phyloP scores from a whole-genome alignment of 306 rosid genomes.

The Lathyrus aphaca region DNA sequence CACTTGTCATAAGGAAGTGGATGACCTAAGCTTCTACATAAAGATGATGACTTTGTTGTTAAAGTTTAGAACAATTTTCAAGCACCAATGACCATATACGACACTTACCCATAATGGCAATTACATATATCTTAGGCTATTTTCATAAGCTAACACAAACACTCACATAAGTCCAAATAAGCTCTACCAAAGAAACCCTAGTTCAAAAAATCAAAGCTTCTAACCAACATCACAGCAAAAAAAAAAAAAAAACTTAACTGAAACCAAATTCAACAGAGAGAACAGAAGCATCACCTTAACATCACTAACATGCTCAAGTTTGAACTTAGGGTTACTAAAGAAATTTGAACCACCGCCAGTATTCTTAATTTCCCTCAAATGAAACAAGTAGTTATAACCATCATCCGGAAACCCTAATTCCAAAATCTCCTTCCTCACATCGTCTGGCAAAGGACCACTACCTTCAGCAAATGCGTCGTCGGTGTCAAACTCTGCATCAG shows the following conservation, averaged over 20 bases:
- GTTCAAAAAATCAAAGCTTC: background rate
- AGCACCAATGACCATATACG: too few species aligned
- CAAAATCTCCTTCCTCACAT: constrained; percentile 70
- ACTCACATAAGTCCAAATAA: background rate
- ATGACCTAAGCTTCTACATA: too few species aligned
- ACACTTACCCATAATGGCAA: too few species aligned
- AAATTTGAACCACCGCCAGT: constrained; percentile 78
- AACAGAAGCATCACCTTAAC: constrained; percentile 63
- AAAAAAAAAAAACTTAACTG: background rate
- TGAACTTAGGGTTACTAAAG: constrained; percentile 73
- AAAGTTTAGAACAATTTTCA: too few species aligned
- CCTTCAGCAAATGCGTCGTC: background rate
- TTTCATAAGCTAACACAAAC: background rate
- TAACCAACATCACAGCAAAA: background rate
- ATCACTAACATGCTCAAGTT: constrained; percentile 60
- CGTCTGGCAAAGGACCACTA: constrained; percentile 50
- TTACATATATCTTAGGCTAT: background rate
- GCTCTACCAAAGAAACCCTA: background rate
- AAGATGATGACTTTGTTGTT: too few species aligned
- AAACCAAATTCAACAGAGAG: background rate
- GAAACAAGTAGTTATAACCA: constrained; percentile 83
- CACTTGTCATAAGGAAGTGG: too few species aligned
- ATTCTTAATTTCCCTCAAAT: constrained; percentile 76
- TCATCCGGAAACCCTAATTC: constrained; percentile 91
- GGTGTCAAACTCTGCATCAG: constrained; percentile 33